Evolutionary conservation across 192 early-diverging fungal genomes (phyloP).

Genomic region (Ambispora gerdemannii): DNA sequence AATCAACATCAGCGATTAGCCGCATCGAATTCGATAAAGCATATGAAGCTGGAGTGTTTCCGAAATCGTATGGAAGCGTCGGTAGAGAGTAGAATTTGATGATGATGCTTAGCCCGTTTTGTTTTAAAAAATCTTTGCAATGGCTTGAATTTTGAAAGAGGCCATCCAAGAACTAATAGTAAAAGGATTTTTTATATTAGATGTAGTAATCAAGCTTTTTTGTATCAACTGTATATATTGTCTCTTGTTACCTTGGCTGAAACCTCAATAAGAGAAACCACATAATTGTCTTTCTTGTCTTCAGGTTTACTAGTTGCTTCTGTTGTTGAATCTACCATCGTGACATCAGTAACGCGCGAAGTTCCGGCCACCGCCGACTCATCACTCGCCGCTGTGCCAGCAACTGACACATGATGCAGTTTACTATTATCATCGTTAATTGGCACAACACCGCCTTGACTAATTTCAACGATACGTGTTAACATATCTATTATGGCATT

Average conservation of each 20-base stretch:
- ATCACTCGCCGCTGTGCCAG: constrained; percentile 41
- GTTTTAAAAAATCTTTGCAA: constrained; percentile 69
- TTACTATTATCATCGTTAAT: constrained; percentile 42
- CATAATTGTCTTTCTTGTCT: constrained; percentile 53
- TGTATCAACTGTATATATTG: no score
- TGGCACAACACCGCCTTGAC: constrained; percentile 38
- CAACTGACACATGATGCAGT: constrained; percentile 49
- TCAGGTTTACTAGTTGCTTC: constrained; percentile 38
- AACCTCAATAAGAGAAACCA: constrained; percentile 63
- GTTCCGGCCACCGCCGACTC: constrained; percentile 29
- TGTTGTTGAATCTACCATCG: constrained; percentile 31
- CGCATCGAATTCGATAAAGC: constrained; percentile 70
- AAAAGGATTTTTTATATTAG: background rate
- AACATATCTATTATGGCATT: constrained; percentile 66
- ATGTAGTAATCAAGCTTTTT: no score
- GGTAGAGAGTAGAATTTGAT: constrained; percentile 64
- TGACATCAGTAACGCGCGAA: constrained; percentile 30
- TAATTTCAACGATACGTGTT: constrained; percentile 60
- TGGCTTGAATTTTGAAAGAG: constrained; percentile 77
- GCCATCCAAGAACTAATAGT: constrained; percentile 73
- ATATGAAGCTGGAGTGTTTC: constrained; percentile 57
- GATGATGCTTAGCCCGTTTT: constrained; percentile 60
- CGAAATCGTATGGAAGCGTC: constrained; percentile 71
- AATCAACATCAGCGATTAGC: constrained; percentile 63
- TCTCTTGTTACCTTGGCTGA: constrained; percentile 53